Conservation (phyloP, 306 rosid species). For the Vicia sativa region DNA sequence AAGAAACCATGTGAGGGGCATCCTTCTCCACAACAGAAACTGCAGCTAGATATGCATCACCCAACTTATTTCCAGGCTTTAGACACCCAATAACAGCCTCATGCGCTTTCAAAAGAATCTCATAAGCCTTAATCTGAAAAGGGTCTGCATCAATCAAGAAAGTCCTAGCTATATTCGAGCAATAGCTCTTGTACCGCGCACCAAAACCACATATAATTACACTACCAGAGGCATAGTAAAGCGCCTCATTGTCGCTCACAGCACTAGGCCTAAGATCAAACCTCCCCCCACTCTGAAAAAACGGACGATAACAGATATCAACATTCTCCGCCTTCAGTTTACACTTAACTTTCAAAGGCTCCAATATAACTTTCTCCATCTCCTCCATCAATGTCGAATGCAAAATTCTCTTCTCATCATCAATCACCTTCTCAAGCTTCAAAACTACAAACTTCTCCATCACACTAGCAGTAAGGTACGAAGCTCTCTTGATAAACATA, state of each 20-base stretch:
- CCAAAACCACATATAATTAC: conserved; percentile 92
- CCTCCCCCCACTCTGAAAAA: conserved; percentile 96
- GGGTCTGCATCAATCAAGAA: conserved; percentile 85
- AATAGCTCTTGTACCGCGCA: conserved; percentile 87
- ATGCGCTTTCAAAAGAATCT: conserved; percentile 84
- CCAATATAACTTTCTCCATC: conserved; percentile 81
- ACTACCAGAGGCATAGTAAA: conserved; percentile 79
- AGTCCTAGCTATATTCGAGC: conserved; percentile 87
- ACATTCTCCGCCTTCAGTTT: conserved; percentile 83
- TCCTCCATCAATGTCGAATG: conserved; percentile 91
- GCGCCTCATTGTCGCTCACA: conserved; percentile 79
- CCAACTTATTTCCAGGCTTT: conserved; percentile 71
- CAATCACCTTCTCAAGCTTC: conserved; percentile 86
- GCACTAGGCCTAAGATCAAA: conserved; percentile 99
- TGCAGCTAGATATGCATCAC: conserved; percentile 79
- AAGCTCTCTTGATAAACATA: conserved; percentile 75
- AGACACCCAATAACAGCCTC: conserved; percentile 69
- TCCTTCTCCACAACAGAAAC: conserved; percentile 78
- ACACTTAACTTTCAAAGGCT: conserved; percentile 76
- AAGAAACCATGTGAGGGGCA: conserved; percentile 67
- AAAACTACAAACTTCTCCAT: conserved; percentile 79
- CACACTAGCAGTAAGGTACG: conserved; percentile 68
- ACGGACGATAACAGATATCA: conserved; percentile 92
- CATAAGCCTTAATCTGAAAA: conserved; percentile 82
- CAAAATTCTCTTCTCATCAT: conserved; percentile 78